Evolutionary conservation across 345 rosid species (phyloP), one percentile per base, ranked within the genome.

Genomic region (Citrus trifoliata): DNA sequence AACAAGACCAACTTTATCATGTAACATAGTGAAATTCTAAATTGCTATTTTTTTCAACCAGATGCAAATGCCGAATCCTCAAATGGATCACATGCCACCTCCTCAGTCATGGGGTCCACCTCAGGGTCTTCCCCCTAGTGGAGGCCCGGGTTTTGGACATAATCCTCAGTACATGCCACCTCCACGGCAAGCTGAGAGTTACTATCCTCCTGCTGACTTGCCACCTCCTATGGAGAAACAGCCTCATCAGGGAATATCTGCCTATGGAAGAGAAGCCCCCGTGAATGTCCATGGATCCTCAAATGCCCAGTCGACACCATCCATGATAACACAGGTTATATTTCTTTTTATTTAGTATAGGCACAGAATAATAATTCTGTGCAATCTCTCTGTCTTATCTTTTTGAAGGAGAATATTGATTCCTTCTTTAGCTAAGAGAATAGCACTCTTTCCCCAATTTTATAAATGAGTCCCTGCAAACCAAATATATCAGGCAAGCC

Each of bases 31-130:
- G 51, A 35, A 70, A 70, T 64, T 14, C 61, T 79, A 33, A 62
- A 53, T 38, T 66, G 42, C 28, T 42, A 78, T 10, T 65, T 46
- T 69, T 74, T 74, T 80, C 58, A 64, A 58, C 51, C 88, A 94
- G 98, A 94, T 93, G 99, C 97, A 94, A 80, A 91, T 86, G 89
- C 80, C 91, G 48, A 90, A 90, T 86, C 88, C 89, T 76, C 95
- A 84, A 59, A 85, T 94, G 87, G 98, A 96, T 59, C 97, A 88
- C 81, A 91, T 93, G 89, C 98, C 94, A 22, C 92, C 90, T 59
- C 99, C 88, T 86, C 98, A 97, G 71, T 72, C 91, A 46, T 94
- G 99, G 98, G 95, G 91, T 79, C 98, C 98, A 71, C 93, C 95
- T 79, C 98, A 93, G 80, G 94, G 97, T 82, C 87, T 88, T 79